phyloP scores from a whole-genome alignment of 768 basidiomycete genomes.

The Phaeolepiota aurea region DNA sequence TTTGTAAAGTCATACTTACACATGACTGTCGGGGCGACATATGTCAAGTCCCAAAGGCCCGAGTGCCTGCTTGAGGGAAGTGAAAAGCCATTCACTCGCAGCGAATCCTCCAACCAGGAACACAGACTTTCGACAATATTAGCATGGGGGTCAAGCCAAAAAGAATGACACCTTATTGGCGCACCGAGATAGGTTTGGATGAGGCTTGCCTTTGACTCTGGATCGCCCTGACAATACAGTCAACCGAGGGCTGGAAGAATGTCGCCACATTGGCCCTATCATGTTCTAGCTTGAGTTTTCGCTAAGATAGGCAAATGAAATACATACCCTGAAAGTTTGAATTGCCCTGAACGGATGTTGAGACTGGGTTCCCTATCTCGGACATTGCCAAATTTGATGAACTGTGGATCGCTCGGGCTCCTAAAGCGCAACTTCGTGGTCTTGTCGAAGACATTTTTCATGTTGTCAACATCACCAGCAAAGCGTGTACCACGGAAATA shows the following conservation, averaged over 20 bases:
- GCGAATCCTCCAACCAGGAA: slow-evolving; percentile 54
- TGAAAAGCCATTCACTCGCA: slow-evolving; percentile 45
- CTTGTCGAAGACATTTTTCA: slow-evolving; percentile 35
- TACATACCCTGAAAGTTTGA: slow-evolving; percentile 29
- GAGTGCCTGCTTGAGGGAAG: slow-evolving; percentile 29
- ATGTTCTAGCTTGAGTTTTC: slow-evolving; percentile 8
- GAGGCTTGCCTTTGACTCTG: slow-evolving; percentile 14
- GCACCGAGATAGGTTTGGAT: slow-evolving; percentile 22
- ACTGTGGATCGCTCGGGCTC: slow-evolving; percentile 29
- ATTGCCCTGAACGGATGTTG: slow-evolving; percentile 36
- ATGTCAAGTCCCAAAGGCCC: slow-evolving; percentile 27
- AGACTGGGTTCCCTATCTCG: slow-evolving; percentile 29
- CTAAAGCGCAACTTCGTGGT: slow-evolving; percentile 37
- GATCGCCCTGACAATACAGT: slow-evolving; percentile 25
- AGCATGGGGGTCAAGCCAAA: neutral
- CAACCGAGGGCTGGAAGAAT: slow-evolving; percentile 31
- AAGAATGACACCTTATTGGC: neutral
- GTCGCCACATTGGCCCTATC: slow-evolving; percentile 17
- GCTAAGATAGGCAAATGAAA: neutral
- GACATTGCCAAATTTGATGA: slow-evolving; percentile 37
- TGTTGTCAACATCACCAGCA: slow-evolving; percentile 30
- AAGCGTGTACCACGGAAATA: slow-evolving; percentile 32
- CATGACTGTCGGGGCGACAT: slow-evolving; percentile 44
- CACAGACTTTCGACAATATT: slow-evolving; percentile 21
- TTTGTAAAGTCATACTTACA: slow-evolving; percentile 36